Evolutionary conservation across 305 asterid genomes (phyloP), one percentile per base, ranked within the genome.

Genomic region (Euphrasia arctica): DNA sequence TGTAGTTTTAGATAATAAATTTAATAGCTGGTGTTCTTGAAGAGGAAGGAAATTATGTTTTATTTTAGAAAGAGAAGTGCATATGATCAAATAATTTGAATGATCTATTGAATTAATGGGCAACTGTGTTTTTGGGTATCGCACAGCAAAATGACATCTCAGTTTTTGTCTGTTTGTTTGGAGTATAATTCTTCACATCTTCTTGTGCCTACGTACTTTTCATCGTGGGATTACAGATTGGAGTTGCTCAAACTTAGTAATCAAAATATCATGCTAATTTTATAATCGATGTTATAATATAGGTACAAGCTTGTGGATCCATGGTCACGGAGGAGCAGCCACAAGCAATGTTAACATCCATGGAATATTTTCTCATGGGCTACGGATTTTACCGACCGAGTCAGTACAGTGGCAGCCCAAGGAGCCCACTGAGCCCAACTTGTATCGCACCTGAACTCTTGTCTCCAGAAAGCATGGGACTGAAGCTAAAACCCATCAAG

Each of bases 271-370:
- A 15, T 42, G 18, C 42, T 56, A 27, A 67, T 58, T 13, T 29
- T 42, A 5, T 10, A 59, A 29, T 7, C 14, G 22, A 32, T 49
- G 18, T 18, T 52, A 50, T 80, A 88, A n/a, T n/a, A n/a, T n/a
- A n/a, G 95, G 95, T 88, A 13, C 87, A 83, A 45, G 77, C 84
- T n/a, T 88, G 94, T 60, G 95, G 95, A 69, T 88, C 95, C 45
- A 81, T 88, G 89, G 95, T 88, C 66, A 88, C 94, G 0, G 95
- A 85, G 72, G 95, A 88, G 75, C 94, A 88, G 66, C 94, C 95
- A 14, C 90, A 81, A 48, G 95, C 94, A 54, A 88, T 88, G 94
- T 51, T 88, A 70, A 74, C 80, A 34, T 90, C 95, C 2, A 54
- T 85, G 84, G 95, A 88, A 69, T 85, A 70, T 60, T 88, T 88